Evolutionary conservation across 768 basidiomycete species (phyloP).

Genomic region (Tricholoma sp.): DNA sequence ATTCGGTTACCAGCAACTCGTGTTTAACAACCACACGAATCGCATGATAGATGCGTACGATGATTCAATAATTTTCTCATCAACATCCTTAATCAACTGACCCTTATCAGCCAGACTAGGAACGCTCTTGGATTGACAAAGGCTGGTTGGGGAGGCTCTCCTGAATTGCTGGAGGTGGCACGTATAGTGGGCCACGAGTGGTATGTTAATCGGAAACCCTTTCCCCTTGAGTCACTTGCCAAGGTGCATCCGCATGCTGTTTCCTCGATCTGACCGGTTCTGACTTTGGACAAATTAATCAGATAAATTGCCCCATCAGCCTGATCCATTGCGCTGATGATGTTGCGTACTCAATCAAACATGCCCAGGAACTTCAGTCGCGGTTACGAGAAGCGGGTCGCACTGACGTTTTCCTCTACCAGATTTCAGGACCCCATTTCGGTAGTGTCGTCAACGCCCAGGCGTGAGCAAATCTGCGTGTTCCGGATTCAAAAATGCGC

Average conservation of each 20-base stretch:
- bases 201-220: conserved; percentile 6
- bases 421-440: conserved; percentile 9
- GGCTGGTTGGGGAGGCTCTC: conserved; percentile 10
- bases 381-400: conserved; percentile 7
- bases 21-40: conserved; percentile 5
- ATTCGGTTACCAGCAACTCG: conserved; percentile 11
- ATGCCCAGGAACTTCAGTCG: conserved; percentile 6
- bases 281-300: not conserved
- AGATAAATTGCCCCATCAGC: conserved; percentile 9
- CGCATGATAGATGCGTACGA: conserved; percentile 7
- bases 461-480: not conserved
- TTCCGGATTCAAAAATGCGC: not conserved
- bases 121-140: conserved; percentile 7
- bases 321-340: conserved; percentile 15
- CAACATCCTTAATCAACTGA: not conserved
- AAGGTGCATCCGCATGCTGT: not conserved
- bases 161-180: conserved; percentile 5
- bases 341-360: conserved; percentile 8
- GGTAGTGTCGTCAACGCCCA: not conserved
- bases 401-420: conserved; percentile 6
- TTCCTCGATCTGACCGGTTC: not conserved
- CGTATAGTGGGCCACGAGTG: conserved; percentile 7
- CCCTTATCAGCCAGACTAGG: conserved; percentile 5
- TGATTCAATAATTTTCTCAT: not conserved
- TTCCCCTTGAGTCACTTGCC: conserved; percentile 1